Conservation (phyloP, 2,329 filamentous ascomycete genomes). For the Phaeoacremonium minimum region DNA sequence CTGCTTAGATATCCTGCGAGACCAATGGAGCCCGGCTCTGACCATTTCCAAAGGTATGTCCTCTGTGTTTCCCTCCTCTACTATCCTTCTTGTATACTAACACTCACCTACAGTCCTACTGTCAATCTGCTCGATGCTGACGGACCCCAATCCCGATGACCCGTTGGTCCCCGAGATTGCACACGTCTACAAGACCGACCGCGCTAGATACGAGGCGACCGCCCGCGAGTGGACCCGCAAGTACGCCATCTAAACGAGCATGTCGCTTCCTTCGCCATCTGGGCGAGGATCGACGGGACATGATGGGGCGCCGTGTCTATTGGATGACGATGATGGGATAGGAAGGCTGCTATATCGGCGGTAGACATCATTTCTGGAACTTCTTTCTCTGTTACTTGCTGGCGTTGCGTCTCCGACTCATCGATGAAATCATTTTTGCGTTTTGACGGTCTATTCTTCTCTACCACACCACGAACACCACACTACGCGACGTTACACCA, state of each 20-base stretch:
- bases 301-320: no score
- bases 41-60: constrained; percentile 93
- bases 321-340: no score
- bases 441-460: no score
- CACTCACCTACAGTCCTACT: constrained; percentile 65
- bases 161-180: constrained; percentile 98
- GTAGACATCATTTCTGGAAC: background rate
- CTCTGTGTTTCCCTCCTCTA: background rate
- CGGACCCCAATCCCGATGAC: constrained; percentile 98
- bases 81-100: constrained; percentile 6
- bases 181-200: constrained; percentile 99
- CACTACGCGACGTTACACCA: no score
- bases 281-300: no score
- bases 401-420: background rate
- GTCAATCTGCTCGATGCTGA: constrained; percentile 99
- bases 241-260: constrained; percentile 91
- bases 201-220: constrained; percentile 90
- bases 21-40: constrained; percentile 98
- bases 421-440: background rate
- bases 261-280: no score
- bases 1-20: constrained; percentile 95
- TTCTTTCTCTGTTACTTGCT: background rate
- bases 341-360: no score
- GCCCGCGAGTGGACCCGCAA: constrained; percentile 98
- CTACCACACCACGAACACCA: no score